A percentile compares a stretch with the other conserved stretches of the same genome.
phyloP scores from a whole-genome alignment of 2,329 filamentous ascomycete species.

The Dryadomyces quercus-mongolicae region DNA sequence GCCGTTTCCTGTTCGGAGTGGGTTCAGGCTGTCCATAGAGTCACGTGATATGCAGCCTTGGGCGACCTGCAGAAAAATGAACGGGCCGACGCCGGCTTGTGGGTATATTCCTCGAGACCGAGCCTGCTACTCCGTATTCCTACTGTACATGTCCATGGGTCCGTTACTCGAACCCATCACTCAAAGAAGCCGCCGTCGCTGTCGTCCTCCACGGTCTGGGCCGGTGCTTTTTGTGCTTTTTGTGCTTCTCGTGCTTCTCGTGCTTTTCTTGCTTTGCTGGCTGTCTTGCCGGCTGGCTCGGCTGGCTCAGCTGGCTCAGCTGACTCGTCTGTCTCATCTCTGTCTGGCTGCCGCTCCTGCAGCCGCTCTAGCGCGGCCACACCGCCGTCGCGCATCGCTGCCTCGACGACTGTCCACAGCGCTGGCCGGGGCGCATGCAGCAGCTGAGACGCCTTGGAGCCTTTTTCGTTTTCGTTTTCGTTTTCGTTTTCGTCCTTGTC shows the following conservation, averaged over 20 bases:
- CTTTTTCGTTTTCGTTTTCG: constrained; percentile 15
- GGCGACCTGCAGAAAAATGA: no score
- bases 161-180: constrained; percentile 14
- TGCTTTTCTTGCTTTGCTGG: constrained; percentile 3
- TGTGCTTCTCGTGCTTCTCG: background rate
- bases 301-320: background rate
- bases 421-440: constrained; percentile 37
- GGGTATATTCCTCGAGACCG: no score
- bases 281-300: constrained; percentile 9
- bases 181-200: constrained; percentile 41
- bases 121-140: no score
- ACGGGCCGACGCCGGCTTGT: no score
- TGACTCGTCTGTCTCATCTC: background rate
- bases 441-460: constrained; percentile 27
- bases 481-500: background rate
- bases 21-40: no score
- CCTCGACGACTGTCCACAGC: constrained; percentile 59
- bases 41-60: no score
- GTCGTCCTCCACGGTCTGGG: background rate
- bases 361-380: constrained; percentile 37
- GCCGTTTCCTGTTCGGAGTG: no score
- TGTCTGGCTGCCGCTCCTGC: constrained; percentile 33
- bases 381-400: constrained; percentile 49
- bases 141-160: background rate
- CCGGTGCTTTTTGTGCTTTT: background rate